Evolutionary conservation across 805 yeast genomes (phyloP), one percentile per base, ranked within the genome.

Genomic region (Scheffersomyces ergatensis): DNA sequence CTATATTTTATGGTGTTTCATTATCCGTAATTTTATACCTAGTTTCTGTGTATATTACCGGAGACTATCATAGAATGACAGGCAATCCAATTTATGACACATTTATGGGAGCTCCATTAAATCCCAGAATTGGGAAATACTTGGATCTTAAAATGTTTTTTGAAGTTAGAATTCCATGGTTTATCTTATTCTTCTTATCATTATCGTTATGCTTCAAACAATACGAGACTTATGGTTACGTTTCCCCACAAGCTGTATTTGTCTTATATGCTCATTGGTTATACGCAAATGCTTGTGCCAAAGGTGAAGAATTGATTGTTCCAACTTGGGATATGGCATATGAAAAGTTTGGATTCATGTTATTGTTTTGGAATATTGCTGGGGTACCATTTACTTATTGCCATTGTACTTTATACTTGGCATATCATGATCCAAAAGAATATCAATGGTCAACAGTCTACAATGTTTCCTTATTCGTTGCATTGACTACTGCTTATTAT

Each of bases 281-380:
- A 36, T 93, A 93, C 59, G 96, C 96, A 46, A 92, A 93, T 58
- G 97, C 97, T 2, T 92, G 98, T 66, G 83, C 96, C 42, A 93
- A 93, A 67, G 99, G 98, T 53, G 99, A 93, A 68, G 98, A 93
- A 63, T 73, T 92, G 54, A 93, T 93, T 61, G 96, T 90, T 47
- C 96, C 98, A 53, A 86, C 96, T 15, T 93, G 99, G 98, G 99
- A 93, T 65, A 92, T 93, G 97, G 97, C 96, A 24, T 93, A 93
- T 65, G 99, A 93, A 65, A 93, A 93, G 69, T 93, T 93, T 56
- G 99, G 99, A n/a, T 93, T 93, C 74, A 90, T 93, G 98, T 78
- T 93, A 50, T 81, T 90, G 54, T 93, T 93, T 76, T 93, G 99
- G 99, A 93, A 93, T 71, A 89, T 93, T 62, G 97, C 97, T 24